phyloP scores from a whole-genome alignment of 106 monocot genomes.

The Dendrobium huoshanense region DNA sequence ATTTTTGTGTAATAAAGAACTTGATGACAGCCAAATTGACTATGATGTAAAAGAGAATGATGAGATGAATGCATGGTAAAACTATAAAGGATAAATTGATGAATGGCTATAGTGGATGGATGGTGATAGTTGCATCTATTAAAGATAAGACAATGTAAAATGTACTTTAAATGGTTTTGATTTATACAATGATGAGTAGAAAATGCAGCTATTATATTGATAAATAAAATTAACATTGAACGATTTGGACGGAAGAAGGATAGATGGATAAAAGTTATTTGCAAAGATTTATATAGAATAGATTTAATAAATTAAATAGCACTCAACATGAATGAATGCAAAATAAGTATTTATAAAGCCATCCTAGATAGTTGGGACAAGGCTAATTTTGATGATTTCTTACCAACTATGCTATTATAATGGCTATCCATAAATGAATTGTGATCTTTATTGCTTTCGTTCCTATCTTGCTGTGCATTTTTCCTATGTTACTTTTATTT shows the following conservation, averaged over 20 bases:
- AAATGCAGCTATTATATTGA: background rate
- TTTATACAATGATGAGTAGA: background rate
- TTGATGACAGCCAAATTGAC: background rate
- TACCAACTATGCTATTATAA: no score
- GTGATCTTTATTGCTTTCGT: slow-evolving; percentile 1
- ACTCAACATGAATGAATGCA: background rate
- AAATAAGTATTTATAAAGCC: background rate
- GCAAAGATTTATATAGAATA: background rate
- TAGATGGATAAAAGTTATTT: background rate
- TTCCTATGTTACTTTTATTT: background rate
- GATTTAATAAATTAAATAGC: background rate
- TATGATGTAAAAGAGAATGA: background rate
- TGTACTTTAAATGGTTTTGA: background rate
- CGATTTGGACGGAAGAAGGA: background rate
- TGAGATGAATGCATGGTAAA: background rate
- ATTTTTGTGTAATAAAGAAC: background rate
- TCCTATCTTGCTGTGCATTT: background rate
- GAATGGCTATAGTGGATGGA: background rate
- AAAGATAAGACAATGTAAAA: background rate
- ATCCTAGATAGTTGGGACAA: no score
- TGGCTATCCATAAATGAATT: background rate
- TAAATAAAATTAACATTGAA: background rate
- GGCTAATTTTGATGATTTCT: no score
- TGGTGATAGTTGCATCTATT: background rate
- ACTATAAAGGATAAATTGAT: background rate